Evolutionary conservation across 2,329 filamentous ascomycete species (phyloP).

Genomic region (Grosmannia clavigera): DNA sequence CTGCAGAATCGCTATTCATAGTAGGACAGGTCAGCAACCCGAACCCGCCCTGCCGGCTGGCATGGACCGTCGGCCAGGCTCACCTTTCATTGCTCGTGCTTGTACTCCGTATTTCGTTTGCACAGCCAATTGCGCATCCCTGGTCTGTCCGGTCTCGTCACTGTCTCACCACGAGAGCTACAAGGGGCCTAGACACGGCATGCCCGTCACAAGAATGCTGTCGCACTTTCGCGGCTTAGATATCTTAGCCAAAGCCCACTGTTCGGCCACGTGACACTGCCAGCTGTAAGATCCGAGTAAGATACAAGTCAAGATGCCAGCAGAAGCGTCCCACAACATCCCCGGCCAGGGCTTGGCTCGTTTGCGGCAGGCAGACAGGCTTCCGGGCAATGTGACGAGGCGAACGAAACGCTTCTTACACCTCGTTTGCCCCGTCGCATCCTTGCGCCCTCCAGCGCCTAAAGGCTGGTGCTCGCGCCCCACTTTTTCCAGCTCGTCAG

Average conservation of each 20-base stretch:
- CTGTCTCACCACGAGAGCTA: too few species aligned
- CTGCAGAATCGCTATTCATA: slow-evolving; percentile 65
- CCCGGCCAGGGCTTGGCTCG: not conserved
- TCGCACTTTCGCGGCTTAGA: too few species aligned
- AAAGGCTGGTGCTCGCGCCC: not conserved
- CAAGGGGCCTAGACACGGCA: too few species aligned
- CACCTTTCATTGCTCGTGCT: not conserved
- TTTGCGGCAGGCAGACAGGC: not conserved
- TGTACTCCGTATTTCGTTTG: too few species aligned
- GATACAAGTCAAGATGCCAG: not conserved
- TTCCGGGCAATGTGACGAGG: not conserved
- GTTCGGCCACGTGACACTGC: too few species aligned
- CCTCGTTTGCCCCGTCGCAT: not conserved
- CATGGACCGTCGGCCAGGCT: not conserved
- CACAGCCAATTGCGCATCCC: too few species aligned
- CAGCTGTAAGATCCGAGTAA: not conserved
- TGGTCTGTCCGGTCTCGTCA: too few species aligned
- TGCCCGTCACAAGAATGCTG: too few species aligned
- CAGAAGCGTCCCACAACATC: not conserved
- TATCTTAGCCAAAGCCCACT: too few species aligned
- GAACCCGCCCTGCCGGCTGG: not conserved
- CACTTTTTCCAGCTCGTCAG: slow-evolving; percentile 1
- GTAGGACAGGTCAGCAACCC: not conserved
- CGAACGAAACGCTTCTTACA: not conserved
- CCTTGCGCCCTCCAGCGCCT: not conserved